phyloP scores from a whole-genome alignment of 768 basidiomycete genomes.

The Suillus americanus region DNA sequence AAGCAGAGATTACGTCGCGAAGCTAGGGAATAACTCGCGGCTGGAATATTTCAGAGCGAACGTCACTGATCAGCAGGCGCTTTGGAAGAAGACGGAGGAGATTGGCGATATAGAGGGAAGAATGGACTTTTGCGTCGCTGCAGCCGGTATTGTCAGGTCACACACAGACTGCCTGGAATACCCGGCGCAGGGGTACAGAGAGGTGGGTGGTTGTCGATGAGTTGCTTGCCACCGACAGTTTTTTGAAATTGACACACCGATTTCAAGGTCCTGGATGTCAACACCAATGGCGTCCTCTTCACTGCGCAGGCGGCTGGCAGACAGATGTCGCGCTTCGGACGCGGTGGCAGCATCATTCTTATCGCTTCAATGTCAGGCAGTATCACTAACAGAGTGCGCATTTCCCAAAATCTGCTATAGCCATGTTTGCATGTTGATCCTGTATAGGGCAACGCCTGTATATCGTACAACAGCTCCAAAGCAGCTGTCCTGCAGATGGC shows the following conservation, averaged over 20 bases:
- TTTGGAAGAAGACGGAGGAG: constrained; percentile 57
- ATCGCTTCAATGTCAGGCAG: constrained; percentile 63
- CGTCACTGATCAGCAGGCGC: constrained; percentile 58
- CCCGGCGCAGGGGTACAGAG: constrained; percentile 60
- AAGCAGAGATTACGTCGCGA: constrained; percentile 52
- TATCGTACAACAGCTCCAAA: constrained; percentile 77
- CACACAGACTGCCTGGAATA: constrained; percentile 67
- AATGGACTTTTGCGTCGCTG: constrained; percentile 76
- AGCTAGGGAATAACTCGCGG: constrained; percentile 41
- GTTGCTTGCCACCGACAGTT: neutral
- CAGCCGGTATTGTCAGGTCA: constrained; percentile 69
- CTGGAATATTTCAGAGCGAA: constrained; percentile 65
- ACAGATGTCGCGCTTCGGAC: constrained; percentile 51
- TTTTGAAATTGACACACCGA: neutral
- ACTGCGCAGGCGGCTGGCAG: constrained; percentile 61
- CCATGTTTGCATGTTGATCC: constrained; percentile 6
- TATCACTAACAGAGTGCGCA: constrained; percentile 66
- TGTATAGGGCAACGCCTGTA: constrained; percentile 67
- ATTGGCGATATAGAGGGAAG: constrained; percentile 68
- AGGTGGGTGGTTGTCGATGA: constrained; percentile 38
- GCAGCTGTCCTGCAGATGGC: constrained; percentile 78
- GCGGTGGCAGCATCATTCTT: constrained; percentile 54
- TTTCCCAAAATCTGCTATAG: neutral
- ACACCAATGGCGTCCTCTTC: constrained; percentile 60
- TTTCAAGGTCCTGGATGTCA: constrained; percentile 62